Conservation (phyloP, 2,329 filamentous ascomycete genomes). For the Botrytis tulipae region DNA sequence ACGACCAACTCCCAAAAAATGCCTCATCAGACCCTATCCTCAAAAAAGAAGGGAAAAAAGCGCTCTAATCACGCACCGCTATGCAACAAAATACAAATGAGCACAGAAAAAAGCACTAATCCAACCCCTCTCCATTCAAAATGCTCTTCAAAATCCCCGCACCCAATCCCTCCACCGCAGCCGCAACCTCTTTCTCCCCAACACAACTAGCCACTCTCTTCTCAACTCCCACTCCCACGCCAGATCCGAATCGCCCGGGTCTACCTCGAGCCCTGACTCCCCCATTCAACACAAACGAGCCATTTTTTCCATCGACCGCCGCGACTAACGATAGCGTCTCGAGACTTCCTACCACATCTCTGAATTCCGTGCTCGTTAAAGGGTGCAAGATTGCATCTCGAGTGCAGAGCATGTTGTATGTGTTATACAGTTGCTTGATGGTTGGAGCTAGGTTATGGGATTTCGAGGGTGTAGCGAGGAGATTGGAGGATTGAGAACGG, state of each 20-base stretch:
- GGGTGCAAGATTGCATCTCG: slow-evolving; percentile 87
- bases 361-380: slow-evolving; percentile 86
- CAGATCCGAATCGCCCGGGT: slow-evolving; percentile 52
- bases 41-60: not conserved
- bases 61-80: slow-evolving; percentile 2
- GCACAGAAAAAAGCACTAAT: slow-evolving; percentile 21
- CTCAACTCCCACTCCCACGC: slow-evolving; percentile 62
- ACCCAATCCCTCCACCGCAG: slow-evolving; percentile 63
- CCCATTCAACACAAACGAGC: slow-evolving; percentile 54
- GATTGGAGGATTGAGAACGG: slow-evolving; percentile 49
- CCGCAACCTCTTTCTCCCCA: slow-evolving; percentile 74
- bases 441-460: slow-evolving; percentile 65
- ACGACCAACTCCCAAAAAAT: not conserved
- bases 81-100: not conserved
- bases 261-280: slow-evolving; percentile 68
- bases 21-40: not conserved
- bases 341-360: slow-evolving; percentile 84
- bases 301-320: slow-evolving; percentile 67
- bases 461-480: slow-evolving; percentile 59
- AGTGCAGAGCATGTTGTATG: slow-evolving; percentile 80
- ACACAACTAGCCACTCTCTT: slow-evolving; percentile 76
- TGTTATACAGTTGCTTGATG: slow-evolving; percentile 78
- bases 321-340: slow-evolving; percentile 82
- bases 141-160: slow-evolving; percentile 62
- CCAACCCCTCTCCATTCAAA: slow-evolving; percentile 47